phyloP scores from a whole-genome alignment of 768 basidiomycete species.

The Kondoa subrosea region DNA sequence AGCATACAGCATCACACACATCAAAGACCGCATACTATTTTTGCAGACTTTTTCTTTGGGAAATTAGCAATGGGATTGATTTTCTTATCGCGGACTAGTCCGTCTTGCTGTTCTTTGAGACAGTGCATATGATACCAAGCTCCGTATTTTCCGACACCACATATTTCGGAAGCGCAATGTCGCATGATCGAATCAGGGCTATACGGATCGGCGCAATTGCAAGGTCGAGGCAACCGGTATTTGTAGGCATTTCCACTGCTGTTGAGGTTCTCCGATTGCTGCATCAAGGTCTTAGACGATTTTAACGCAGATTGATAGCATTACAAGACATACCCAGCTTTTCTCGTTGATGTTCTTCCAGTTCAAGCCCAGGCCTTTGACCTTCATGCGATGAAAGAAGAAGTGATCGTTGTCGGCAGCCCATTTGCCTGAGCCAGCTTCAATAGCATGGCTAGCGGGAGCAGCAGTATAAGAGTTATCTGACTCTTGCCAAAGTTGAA shows the following conservation, averaged over 20 bases:
- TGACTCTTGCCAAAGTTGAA: background rate
- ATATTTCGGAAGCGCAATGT: constrained; percentile 1
- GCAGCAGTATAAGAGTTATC: background rate
- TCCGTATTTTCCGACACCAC: background rate
- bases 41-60: background rate
- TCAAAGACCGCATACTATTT: background rate
- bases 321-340: no score
- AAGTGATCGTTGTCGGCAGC: background rate
- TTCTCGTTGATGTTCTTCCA: constrained; percentile 1
- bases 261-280: background rate
- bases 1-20: background rate
- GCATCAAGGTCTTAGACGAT: background rate
- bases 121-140: constrained; percentile 2
- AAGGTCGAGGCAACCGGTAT: constrained; percentile 1
- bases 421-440: background rate
- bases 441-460: background rate
- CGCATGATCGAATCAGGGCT: background rate
- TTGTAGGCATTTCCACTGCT: background rate
- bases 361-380: constrained; percentile 6
- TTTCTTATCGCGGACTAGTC: background rate
- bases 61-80: background rate
- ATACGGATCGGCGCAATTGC: constrained; percentile 2
- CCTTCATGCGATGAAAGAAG: background rate
- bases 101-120: background rate
- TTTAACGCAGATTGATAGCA: no score